Conservation (phyloP, 2,329 filamentous ascomycete genomes). For the Sporothrix euskadiensis region DNA sequence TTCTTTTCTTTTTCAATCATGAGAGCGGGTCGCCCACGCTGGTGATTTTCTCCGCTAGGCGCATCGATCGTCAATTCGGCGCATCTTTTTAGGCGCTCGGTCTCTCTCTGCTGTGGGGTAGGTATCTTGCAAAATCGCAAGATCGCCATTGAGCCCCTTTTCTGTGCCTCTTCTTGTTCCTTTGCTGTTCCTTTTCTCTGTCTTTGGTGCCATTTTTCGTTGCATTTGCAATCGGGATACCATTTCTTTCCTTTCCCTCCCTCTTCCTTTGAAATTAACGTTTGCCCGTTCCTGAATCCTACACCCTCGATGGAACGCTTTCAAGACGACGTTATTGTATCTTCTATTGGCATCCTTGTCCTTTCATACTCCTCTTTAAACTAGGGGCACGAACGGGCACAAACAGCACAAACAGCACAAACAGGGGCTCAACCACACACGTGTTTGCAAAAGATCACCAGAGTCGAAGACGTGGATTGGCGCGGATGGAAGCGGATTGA, state of each 20-base stretch:
- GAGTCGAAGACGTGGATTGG: not conserved
- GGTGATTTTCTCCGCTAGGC: constrained; percentile 2
- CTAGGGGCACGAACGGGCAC: not conserved
- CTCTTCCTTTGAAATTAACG: not conserved
- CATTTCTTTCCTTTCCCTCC: not conserved
- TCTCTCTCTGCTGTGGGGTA: constrained; percentile 8
- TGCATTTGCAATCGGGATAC: not conserved
- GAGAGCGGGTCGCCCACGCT: not conserved
- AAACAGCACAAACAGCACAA: not conserved
- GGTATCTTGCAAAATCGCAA: not conserved
- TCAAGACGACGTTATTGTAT: not conserved
- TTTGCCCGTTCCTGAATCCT: not conserved
- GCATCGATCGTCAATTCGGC: constrained; percentile 2
- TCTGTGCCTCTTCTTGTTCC: not conserved
- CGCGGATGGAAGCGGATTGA: not conserved
- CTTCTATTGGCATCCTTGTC: not conserved
- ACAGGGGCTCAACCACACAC: not conserved
- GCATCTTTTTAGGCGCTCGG: constrained; percentile 5
- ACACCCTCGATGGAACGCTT: not conserved
- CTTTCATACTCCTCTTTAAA: not conserved
- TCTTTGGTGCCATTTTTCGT: not conserved
- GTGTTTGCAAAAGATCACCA: not conserved
- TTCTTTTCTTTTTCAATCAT: not conserved
- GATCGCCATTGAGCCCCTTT: constrained; percentile 4
- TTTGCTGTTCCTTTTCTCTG: not conserved